Base-by-base conservation (phyloP, 257 asterid genomes). In the Nicotiana paniculata region DNA sequence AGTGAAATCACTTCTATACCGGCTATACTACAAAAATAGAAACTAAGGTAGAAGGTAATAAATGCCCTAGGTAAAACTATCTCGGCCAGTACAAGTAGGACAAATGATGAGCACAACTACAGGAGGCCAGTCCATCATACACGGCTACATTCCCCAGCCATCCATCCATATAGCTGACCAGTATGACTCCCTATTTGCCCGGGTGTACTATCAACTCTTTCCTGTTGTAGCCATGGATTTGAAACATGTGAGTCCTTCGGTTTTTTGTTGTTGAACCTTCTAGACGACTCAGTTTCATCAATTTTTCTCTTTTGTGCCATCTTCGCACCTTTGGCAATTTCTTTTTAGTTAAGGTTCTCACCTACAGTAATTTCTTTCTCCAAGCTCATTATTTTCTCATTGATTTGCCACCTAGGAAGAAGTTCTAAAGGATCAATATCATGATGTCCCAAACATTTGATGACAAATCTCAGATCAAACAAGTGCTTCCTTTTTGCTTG, bases 371-470 rank as follows among this genome's bases (percentile, higher is more conserved):
- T 88, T 3, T 90, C 95, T 80, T 85, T 90, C 85, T 95, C 92
- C 86, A 93, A 85, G 84, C 78, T 80, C 67, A 77, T n/a, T 24
- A 93, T 91, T 81, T 84, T 87, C 70, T 90, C 92, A 30, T 78
- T 85, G 81, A 95, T 85, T 88, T 95, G 93, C 97, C 98, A 95
- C 58, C 92, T 96, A 0, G 98, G 88, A 81, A 95, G 89, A 76
- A 91, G 84, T 84, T 89, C 84, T 39, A 90, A 68, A 9, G 89
- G 86, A 81, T 95, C 96, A 77, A 94, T 83, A 5, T 79, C 86
- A 82, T 95, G 97, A 81, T 90, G 83, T 86, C 81, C 91, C 86
- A 92, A 83, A 84, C 96, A 91, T 85, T 84, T 84, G 77, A 83
- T 65, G 46, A 93, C 83, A n/a, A 96, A 89, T 86, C 64, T 90